Base-by-base conservation (phyloP, 2,329 filamentous ascomycete genomes). In the Elsinoe batatas region DNA sequence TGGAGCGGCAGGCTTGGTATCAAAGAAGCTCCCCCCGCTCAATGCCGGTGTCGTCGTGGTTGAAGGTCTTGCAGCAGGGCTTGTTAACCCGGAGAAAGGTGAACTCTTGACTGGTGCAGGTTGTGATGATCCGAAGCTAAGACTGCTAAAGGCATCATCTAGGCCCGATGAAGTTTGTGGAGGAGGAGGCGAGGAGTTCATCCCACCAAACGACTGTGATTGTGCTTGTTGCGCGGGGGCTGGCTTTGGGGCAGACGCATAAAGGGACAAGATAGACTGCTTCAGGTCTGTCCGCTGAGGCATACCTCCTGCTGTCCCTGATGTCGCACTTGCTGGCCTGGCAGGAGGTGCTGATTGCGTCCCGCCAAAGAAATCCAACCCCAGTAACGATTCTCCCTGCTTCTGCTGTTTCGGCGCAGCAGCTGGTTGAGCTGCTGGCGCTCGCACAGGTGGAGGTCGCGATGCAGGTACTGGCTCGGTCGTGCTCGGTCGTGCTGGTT, bases 241-340 rank as follows among this genome's bases (percentile, higher is more conserved):
- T n/a, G 88, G 83, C 66, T 89, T 87, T 1, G 90, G 87, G 4
- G 82, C 82, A 6, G 88, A 87, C 10, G 91, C 89, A 68, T 98
- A 98, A 13, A 98, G 79, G 6, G 93, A 98, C 49, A 98, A 74
- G 58, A 98, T 98, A 2, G 91, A 97, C 71, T 96, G 91, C 72
- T 98, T 98, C 58, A 98, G 76, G 67, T 98, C 93, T 2, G 91
- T 91, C 59, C 93, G 80, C 44, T 90, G 94, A 63, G 87, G 84
- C 11, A 79, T 78, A 15, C 76, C 76, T 2, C 78, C 68, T 4
- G 66, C 66, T 44, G 80, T 73, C 11, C 83, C 80, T 15, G 84
- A 82, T 3, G 84, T 80, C 17, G 88, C 89, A 72, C 88, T 95
- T 5, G 88, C 82, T n/a, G 91, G 87, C 54, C 90, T 81, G 54